Evolutionary conservation across 768 basidiomycete species (phyloP), one percentile per base, ranked within the genome.

Genomic region (Suillus brevipes): DNA sequence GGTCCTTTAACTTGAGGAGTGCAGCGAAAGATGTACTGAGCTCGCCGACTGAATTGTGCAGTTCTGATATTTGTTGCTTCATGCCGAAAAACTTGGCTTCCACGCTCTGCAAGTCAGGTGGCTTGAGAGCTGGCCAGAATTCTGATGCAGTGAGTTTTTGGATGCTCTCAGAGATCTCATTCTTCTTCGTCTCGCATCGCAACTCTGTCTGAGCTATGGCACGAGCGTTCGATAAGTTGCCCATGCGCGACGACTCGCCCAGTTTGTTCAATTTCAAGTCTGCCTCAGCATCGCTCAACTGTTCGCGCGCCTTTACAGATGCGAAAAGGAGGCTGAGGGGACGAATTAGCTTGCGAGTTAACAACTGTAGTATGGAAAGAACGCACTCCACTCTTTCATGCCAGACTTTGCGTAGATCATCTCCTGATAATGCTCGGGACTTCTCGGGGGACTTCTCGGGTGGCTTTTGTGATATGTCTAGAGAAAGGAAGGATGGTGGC

Each of bases 351-450:
- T 43, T 9, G 37, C 69, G n/a, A 64, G 49, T 52, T 37, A 50
- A 47, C 47, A 47, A 36, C 50, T 23, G 20, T 37, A 37, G 52
- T 8, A 45, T 13, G 18, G 6, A 50, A 16, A 60, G n/a, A 12
- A 68, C 81, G 53, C 66, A 82, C 81, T 77, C 76, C 42, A 83
- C 73, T 34, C 81, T 80, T 43, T 78, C 74, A 42, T 77, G 71
- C 81, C 81, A 82, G 50, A 75, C 69, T 31, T 64, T 67, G n/a
- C 72, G 73, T 56, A 77, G 80, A 59, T 82, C 79, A 4, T 78
- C 78, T 25, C 72, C 40, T n/a, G 79, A 71, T 23, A 74, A 59
- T 31, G 18, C 18, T 42, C 18, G 25, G 13, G 4, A 59, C 18
- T 42, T 59, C 31, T 25, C 58, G 6, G 23, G 25, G 13, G 4